phyloP scores from a whole-genome alignment of 2,329 filamentous ascomycete species.

The Ophiostoma australiae region DNA sequence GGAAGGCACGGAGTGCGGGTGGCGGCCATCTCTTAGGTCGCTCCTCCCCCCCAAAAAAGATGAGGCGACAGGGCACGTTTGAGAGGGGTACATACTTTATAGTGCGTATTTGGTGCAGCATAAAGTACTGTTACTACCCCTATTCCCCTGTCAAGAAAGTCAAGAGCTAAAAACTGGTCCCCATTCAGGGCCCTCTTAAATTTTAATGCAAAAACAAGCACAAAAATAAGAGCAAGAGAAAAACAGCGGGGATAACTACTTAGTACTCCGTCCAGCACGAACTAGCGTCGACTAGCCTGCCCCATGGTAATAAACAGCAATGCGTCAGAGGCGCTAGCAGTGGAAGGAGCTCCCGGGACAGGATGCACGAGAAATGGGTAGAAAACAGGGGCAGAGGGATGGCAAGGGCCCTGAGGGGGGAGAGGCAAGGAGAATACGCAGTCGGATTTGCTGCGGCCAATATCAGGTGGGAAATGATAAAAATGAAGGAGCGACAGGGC shows the following conservation, averaged over 20 bases:
- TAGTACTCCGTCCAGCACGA: slow-evolving; percentile 16
- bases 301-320: slow-evolving; percentile 12
- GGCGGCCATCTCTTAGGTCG: not conserved
- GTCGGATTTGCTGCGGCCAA: not conserved
- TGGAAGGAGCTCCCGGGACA: slow-evolving; percentile 22
- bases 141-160: not conserved
- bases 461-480: not conserved
- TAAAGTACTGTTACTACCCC: slow-evolving; percentile 6
- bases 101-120: not conserved
- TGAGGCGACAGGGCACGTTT: slow-evolving; percentile 14
- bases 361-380: not conserved
- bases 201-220: slow-evolving; percentile 15
- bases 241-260: slow-evolving; percentile 23
- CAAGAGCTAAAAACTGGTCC: not conserved
- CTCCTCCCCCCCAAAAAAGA: slow-evolving; percentile 11
- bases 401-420: not conserved
- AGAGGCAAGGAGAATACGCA: not conserved
- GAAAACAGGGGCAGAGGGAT: not conserved
- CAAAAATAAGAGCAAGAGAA: slow-evolving; percentile 15
- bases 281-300: slow-evolving; percentile 20
- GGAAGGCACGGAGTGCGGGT: not conserved
- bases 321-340: slow-evolving; percentile 22
- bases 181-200: slow-evolving; percentile 14
- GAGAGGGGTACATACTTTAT: not conserved
- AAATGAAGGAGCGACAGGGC: not conserved